Evolutionary conservation across 257 asterid species (phyloP), one percentile per base, ranked within the genome.

Genomic region (Datura wrightii): DNA sequence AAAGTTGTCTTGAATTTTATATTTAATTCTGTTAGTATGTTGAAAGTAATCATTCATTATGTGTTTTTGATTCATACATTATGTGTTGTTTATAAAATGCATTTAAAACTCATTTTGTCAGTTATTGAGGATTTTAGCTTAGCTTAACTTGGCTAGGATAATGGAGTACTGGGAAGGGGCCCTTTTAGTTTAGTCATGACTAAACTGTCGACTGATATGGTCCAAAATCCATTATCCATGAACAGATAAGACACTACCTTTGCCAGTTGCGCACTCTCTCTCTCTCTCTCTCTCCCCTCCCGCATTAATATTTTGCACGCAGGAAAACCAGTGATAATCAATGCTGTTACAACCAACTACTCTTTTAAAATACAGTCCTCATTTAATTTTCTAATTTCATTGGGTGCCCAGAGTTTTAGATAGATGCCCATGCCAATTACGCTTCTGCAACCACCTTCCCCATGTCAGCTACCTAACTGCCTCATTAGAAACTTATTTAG

Each of bases 341-440:
- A 89, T 88, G 97, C 90, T 59, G 16, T 85, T 89, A 52, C 48
- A 85, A 88, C 88, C 89, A 88, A 92, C 89, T 10, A 74, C 81
- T 74, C 63, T 36, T 74, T 60, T 65, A 69, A 86, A 19, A 44
- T 53, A 84, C 88, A 86, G 74, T 48, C 63, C 83, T 83, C 93
- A 89, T 92, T 94, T 85, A 93, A 46, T 90, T 79, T 8, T 88
- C 4, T 94, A 89, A 92, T 92, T 87, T 88, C 90, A 90, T 86
- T 88, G 85, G 74, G 86, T 58, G 58, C n/a, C 84, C 56, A 60
- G 10, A 86, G 42, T 18, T 19, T 3, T 54, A 15, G 6, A 34
- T 83, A 78, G 82, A 78, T 78, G 82, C 82, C 60, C 82, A 78
- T 39, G 52, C 46, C 65, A 78, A 78, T 52, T 52, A 78, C 62